Base-by-base conservation (phyloP, 164 flowering plant genomes). In the Akebia trifoliata region DNA sequence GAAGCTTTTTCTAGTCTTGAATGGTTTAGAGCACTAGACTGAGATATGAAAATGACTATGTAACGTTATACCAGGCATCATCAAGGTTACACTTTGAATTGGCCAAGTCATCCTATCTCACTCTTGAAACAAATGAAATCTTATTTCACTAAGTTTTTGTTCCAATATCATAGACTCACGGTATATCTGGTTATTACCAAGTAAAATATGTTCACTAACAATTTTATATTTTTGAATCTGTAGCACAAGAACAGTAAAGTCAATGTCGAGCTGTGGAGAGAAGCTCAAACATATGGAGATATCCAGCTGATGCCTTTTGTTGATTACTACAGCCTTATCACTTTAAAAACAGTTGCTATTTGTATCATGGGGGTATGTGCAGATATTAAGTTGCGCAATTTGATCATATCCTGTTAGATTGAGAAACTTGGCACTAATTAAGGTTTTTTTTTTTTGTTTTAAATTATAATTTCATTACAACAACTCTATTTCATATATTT, bases 231-330 rank as follows among this genome's bases (percentile, higher is more conserved):
- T 60, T 40, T 48, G 36, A 31, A 36, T 30, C 20, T 74, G 75
- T 85, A 91, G 98, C 81, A 91, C 78, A 86, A 78, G 72, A 91
- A 79, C 65, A 65, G 9, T 12, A 73, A 73, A 62, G 95, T 86
- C 54, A 91, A 91, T 72, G 47, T 67, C 20, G 82, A 88, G 69
- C 76, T 88, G 31, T 86, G 90, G 96, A 79, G 50, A 64, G 98
- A 91, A 78, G 83, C 90, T 63, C 81, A 79, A 65, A 76, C 72
- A 24, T 91, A 81, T 69, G 90, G 89, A 20, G 98, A 91, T 60
- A 72, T 91, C 65, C 98, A 91, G 70, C 61, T 91, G 57, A 84
- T 91, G 96, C 98, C 98, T 49, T 88, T 88, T 69, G 96, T 91
- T 54, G 98, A 91, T 68, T 91, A 91, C 64, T 91, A 88, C 72